Evolutionary conservation across 192 early-diverging fungal genomes (phyloP).

Genomic region (Pilobolus umbonatus): DNA sequence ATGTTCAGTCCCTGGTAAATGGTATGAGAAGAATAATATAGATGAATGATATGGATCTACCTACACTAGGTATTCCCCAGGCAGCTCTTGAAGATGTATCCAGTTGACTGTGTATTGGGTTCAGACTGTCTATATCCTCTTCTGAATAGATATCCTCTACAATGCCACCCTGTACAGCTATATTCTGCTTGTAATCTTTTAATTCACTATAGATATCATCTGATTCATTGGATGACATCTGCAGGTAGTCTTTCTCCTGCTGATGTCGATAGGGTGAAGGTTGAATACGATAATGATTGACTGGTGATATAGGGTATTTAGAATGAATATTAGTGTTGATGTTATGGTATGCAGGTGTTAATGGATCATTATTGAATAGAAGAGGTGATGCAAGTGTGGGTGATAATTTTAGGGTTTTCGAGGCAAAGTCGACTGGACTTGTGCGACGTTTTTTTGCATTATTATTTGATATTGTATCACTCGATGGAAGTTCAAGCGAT

Average conservation of each 20-base stretch:
- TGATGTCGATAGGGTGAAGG: conserved; percentile 3
- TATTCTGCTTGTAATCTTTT: background rate
- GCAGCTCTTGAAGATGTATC: background rate
- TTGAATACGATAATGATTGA: background rate
- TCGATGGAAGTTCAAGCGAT: background rate
- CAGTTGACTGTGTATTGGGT: conserved; percentile 14
- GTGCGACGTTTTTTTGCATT: background rate
- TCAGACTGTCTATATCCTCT: conserved; percentile 8
- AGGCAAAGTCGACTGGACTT: background rate
- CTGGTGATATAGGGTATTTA: background rate
- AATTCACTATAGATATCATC: background rate
- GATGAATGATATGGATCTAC: background rate
- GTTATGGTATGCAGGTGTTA: background rate
- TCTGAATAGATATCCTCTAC: conserved; percentile 24
- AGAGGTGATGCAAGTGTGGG: background rate
- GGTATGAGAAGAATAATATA: background rate
- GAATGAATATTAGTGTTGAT: background rate
- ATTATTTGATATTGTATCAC: background rate
- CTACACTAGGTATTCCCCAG: conserved; percentile 24
- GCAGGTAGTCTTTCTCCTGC: background rate
- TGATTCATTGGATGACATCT: background rate
- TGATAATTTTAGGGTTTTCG: background rate
- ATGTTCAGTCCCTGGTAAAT: conserved; percentile 15
- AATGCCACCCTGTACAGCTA: background rate
- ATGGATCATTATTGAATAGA: background rate